Conservation (phyloP, 495 filamentous ascomycete species). For the Hyphodiscus hymeniophilus region DNA sequence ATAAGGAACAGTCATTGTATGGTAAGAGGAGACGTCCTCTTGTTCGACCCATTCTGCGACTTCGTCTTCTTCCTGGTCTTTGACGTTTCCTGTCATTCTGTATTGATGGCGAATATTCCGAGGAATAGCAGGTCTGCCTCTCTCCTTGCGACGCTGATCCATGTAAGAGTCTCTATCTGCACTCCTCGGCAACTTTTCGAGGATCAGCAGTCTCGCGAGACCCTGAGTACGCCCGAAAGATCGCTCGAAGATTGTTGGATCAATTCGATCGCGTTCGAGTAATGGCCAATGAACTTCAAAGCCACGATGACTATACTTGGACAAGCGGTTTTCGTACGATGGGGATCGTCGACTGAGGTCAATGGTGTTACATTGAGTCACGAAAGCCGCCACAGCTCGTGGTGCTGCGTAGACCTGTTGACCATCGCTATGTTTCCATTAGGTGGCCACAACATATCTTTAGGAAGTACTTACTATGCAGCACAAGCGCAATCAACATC, state of each 20-base stretch:
- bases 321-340: conserved; percentile 80
- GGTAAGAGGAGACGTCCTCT: conserved; percentile 67
- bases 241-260: conserved; percentile 78
- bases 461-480: no score
- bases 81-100: conserved; percentile 47
- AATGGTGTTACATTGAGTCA: conserved; percentile 72
- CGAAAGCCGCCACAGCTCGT: conserved; percentile 60
- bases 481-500: conserved; percentile 77
- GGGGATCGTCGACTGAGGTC: conserved; percentile 72
- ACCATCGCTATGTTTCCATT: no score
- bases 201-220: conserved; percentile 69
- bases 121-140: conserved; percentile 46
- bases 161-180: conserved; percentile 58
- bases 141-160: conserved; percentile 55
- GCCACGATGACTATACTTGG: conserved; percentile 74
- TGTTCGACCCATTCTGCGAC: conserved; percentile 71
- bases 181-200: conserved; percentile 64
- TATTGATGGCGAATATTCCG: conserved; percentile 19
- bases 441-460: no score
- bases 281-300: conserved; percentile 75
- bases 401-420: conserved; percentile 66
- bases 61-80: conserved; percentile 63
- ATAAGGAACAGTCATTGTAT: conserved; percentile 73
- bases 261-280: conserved; percentile 62
- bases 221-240: conserved; percentile 66